These are phyloP conservation scores for Oldenlandia corymbosa DNA, from an alignment of 257 asterid genomes.

Conservation along the genomic window DNA sequence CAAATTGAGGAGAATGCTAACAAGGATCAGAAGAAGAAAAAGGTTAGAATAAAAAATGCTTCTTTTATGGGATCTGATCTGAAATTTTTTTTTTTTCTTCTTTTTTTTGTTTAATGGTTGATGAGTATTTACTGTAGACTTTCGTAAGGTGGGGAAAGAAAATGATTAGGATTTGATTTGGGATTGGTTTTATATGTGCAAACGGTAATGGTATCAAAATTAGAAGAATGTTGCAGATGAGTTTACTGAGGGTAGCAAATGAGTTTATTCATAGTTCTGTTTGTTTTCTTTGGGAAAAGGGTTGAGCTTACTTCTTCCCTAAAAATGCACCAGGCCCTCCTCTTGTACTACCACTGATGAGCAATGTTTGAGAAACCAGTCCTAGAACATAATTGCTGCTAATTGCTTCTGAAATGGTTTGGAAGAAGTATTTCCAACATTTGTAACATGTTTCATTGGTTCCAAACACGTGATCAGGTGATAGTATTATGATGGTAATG, in stretches of 20 bases:
- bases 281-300: neutral
- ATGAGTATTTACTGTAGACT: neutral
- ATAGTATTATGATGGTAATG: neutral
- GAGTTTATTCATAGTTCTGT: neutral
- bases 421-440: neutral
- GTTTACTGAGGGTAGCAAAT: neutral
- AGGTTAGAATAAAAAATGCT: constrained; percentile 1
- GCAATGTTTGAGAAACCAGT: too few species aligned
- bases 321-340: too few species aligned
- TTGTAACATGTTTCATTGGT: neutral
- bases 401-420: too few species aligned
- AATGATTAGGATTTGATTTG: neutral
- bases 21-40: neutral
- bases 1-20: neutral
- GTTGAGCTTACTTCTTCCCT: neutral
- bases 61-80: too few species aligned
- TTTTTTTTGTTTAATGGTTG: neutral
- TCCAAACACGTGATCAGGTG: neutral
- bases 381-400: too few species aligned
- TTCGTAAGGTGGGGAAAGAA: neutral
- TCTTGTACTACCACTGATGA: too few species aligned
- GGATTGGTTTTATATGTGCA: too few species aligned
- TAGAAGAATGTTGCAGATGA: too few species aligned
- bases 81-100: neutral
- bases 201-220: too few species aligned